phyloP scores from a whole-genome alignment of 2,329 filamentous ascomycete species.

The Stenocarpella maydis region DNA sequence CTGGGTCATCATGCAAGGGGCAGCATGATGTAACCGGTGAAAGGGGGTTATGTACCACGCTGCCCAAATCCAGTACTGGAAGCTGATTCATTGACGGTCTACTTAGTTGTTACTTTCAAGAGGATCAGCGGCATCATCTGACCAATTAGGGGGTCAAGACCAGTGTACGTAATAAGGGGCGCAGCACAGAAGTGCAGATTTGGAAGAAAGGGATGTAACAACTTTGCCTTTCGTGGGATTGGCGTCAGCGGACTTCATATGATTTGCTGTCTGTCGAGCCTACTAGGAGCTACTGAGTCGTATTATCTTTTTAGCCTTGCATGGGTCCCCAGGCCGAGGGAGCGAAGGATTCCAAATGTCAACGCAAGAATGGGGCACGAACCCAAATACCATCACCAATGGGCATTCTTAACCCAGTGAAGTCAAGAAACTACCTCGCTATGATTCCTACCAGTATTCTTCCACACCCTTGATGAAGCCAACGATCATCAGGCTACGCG shows the following conservation, averaged over 20 bases:
- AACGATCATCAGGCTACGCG: too few relatives aligned
- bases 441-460: too few relatives aligned
- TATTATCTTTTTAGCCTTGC: neutral
- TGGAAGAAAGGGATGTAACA: too few relatives aligned
- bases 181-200: neutral
- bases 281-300: neutral
- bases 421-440: too few relatives aligned
- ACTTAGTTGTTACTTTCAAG: neutral
- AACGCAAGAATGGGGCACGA: too few relatives aligned
- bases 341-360: too few relatives aligned
- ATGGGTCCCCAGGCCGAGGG: too few relatives aligned
- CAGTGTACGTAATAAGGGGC: slow-evolving; percentile 20
- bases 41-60: neutral
- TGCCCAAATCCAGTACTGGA: neutral
- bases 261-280: neutral
- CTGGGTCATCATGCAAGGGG: neutral
- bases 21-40: neutral
- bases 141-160: neutral
- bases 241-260: too few relatives aligned
- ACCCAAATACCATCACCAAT: too few relatives aligned
- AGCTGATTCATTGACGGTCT: neutral
- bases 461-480: too few relatives aligned
- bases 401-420: too few relatives aligned
- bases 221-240: too few relatives aligned
- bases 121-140: neutral